A percentile compares a stretch with the other conserved stretches of the same genome.
Evolutionary conservation across 768 basidiomycete genomes (phyloP).

Genomic region (Russula emetica): DNA sequence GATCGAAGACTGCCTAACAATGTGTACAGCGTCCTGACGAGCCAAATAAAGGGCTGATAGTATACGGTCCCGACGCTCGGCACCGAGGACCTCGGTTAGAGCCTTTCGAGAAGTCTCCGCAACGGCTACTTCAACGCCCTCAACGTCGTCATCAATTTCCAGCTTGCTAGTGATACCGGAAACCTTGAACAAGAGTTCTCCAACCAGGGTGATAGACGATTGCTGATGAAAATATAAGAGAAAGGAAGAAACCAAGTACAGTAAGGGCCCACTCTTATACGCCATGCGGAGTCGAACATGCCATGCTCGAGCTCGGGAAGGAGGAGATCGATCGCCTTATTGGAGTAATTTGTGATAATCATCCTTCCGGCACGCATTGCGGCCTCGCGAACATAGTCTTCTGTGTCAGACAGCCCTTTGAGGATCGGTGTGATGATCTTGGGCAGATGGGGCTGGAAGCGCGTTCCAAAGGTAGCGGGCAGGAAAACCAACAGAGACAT

Average conservation of each 20-base stretch:
- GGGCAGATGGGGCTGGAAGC: conserved; percentile 93
- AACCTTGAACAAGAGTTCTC: conserved; percentile 93
- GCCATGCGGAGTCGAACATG: conserved; percentile 94
- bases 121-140: conserved; percentile 57
- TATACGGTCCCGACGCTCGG: conserved; percentile 85
- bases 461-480: conserved; percentile 92
- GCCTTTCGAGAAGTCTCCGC: conserved; percentile 82
- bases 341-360: conserved; percentile 93
- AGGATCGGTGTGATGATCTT: conserved; percentile 93
- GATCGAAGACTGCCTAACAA: conserved; percentile 85
- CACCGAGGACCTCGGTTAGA: conserved; percentile 81
- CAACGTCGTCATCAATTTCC: conserved; percentile 76
- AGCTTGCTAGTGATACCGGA: conserved; percentile 92
- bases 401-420: conserved; percentile 83
- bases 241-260: background rate
- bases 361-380: conserved; percentile 99
- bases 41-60: conserved; percentile 88
- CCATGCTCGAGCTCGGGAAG: conserved; percentile 91
- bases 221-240: conserved; percentile 48
- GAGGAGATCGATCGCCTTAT: conserved; percentile 85
- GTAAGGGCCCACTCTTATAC: conserved; percentile 69
- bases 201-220: conserved; percentile 93
- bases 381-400: conserved; percentile 94
- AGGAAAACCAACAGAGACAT: conserved; percentile 96
- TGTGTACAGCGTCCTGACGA: conserved; percentile 85